These are phyloP conservation scores for Aspergillus persii DNA, from an alignment of 2,329 filamentous ascomycete genomes.

Conservation along the genomic window DNA sequence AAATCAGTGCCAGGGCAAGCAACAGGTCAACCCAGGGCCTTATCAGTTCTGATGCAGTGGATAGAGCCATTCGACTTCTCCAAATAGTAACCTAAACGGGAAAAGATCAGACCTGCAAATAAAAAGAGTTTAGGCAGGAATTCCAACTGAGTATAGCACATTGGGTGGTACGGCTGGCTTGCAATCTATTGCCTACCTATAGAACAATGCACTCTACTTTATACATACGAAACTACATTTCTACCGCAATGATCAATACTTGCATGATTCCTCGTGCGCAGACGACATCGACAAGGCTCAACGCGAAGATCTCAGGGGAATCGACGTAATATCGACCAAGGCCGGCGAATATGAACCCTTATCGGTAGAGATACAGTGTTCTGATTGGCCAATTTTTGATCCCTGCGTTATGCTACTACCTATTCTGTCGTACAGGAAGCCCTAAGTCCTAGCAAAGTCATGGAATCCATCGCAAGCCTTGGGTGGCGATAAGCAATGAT, in stretches of 20 bases:
- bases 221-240: not conserved
- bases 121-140: not conserved
- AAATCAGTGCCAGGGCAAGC: not conserved
- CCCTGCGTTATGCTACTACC: too few species aligned
- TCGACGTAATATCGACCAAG: not conserved
- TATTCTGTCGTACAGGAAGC: not conserved
- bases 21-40: not conserved
- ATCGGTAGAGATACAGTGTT: not conserved
- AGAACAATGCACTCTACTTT: too few species aligned
- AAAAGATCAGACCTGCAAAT: not conserved
- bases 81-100: not conserved
- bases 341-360: not conserved
- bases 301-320: not conserved
- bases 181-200: too few species aligned
- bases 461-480: not conserved
- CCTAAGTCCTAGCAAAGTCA: not conserved
- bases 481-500: not conserved
- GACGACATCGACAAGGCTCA: not conserved
- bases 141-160: too few species aligned
- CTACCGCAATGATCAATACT: not conserved
- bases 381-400: not conserved
- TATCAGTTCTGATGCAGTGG: not conserved
- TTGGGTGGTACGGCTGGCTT: too few species aligned
- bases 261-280: not conserved
- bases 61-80: not conserved